A percentile compares a stretch with the other conserved stretches of the same genome.
phyloP scores from a whole-genome alignment of 352 stramenopile genomes.

The Lagenidium sp. region DNA sequence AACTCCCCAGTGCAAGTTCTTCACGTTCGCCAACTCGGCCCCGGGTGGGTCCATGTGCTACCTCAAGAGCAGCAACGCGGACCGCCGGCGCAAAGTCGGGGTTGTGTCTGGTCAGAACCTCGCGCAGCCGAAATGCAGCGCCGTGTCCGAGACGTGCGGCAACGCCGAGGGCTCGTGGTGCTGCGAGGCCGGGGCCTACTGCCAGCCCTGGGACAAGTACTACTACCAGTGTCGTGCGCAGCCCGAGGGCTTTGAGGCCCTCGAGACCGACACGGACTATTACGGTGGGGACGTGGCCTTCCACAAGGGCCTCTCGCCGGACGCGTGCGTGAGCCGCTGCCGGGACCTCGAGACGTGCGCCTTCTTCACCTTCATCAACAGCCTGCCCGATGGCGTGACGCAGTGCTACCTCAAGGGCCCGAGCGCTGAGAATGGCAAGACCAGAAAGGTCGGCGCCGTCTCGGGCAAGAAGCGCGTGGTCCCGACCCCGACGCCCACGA shows the following conservation, averaged over 20 bases:
- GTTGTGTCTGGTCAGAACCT: constrained; percentile 1
- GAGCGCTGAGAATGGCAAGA: constrained; percentile 2
- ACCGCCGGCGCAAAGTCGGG: background rate
- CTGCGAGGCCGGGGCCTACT: constrained; percentile 24
- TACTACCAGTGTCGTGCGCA: constrained; percentile 47
- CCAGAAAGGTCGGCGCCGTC: background rate
- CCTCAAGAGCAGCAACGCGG: constrained; percentile 4
- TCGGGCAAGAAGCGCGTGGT: constrained; percentile 2
- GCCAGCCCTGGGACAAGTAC: constrained; percentile 33
- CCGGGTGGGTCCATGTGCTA: constrained; percentile 16
- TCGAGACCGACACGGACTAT: constrained; percentile 43
- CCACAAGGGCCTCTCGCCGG: constrained; percentile 19
- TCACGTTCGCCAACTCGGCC: constrained; percentile 35
- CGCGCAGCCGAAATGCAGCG: background rate
- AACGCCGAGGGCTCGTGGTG: constrained; percentile 26
- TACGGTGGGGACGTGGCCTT: constrained; percentile 28
- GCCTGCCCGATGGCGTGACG: constrained; percentile 18
- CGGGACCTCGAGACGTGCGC: constrained; percentile 20
- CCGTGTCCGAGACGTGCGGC: constrained; percentile 20
- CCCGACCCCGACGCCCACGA: background rate
- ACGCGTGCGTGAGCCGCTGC: constrained; percentile 23
- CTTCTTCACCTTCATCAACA: constrained; percentile 38
- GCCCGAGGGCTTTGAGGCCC: constrained; percentile 19
- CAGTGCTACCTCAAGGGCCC: constrained; percentile 11
- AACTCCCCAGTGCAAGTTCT: constrained; percentile 23